Evolutionary conservation across 78 protist species (phyloP), one percentile per base, ranked within the genome.

Genomic region (Dictyostelium brefeldianum): DNA sequence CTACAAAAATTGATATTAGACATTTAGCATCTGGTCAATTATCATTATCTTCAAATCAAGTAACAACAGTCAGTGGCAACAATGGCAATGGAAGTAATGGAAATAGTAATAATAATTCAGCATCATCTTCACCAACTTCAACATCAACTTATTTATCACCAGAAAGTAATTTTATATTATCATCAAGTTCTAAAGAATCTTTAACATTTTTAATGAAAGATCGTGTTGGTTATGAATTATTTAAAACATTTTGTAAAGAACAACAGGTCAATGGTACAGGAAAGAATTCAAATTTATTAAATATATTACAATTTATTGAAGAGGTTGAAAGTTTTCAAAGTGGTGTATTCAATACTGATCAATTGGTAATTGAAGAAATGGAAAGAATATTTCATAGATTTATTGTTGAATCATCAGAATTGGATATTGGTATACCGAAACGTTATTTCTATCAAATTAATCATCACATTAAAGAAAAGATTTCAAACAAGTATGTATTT

Each of bases 101-200:
- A 48, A 43, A 48, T 22, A 41, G 56, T 74, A 20, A 48, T 25
- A 43, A 74, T 50, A 74, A 75, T 46, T 41, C 71, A 54, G 64
- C 83, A 54, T 31, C 47, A 6, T 56, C 56, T 18, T 22, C 65
- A 54, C 70, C 65, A 54, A 54, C 71, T 5, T 50, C 81, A 27
- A 77, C 17, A 15, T 36, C 43, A 36, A 36, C 43, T 36, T 36
- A 36, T 36, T 36, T 36, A 36, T 36, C 43, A 51, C 8, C 57
- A 11, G 83, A 78, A 20, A 18, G 18, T 15, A 78, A 36, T 56
- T 78, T 78, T 31, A 31, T 87, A 6, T 70, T 78, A 5, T 46
- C 78, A 9, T 17, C 83, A 47, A 65, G 70, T 48, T 78, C 83
- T 31, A 77, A 31, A 20, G 93, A 87, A 50, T 77, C 93, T 8